Base-by-base conservation (phyloP, 2,329 filamentous ascomycete species). In the Aaosphaeria pasadenensis region DNA sequence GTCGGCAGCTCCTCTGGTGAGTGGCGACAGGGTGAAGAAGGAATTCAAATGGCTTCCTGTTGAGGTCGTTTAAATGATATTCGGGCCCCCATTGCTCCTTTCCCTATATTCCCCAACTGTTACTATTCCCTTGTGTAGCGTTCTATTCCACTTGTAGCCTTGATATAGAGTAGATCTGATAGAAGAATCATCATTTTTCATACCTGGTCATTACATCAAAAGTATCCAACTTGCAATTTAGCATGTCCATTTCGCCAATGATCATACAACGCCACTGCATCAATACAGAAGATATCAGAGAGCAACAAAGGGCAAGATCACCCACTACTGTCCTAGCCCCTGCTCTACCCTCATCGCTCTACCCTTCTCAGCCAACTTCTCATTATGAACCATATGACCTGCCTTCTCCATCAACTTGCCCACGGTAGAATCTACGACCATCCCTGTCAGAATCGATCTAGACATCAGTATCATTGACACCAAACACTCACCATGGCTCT, bases 351-450 rank as follows among this genome's bases (percentile, higher is more conserved):
- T 73, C 75, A 78, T 82, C 57, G 67, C 70, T 6, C 67, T 64
- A 4, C 81, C 81, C 66, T 77, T 79, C 55, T 75, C 65, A 46
- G 70, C 71, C 9, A 83, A 48, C 39, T 66, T 70, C 11, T 76
- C 70, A 55, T 73, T 81, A 46, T 76, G 66, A 52, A 85, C 56
- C 43, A 78, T 56, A 9, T 67, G 63, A 6, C 81, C 80, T 5
- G 75, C 77, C 73, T 82, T 84, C 69, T 85, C 79, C 64, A 84
- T 70, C 28, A 84, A 48, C 68, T 81, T 83, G 42, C 81, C 81
- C 24, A 81, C 45, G 11, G 74, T 75, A 44, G 77, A 80, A 59
- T 79, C 76, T 58, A 42, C 17, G 2, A 30, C 28, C 30, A 11
- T 24, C 6, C 17, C 44, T 29, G n/a, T 36, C n/a, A 36, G 33